Evolutionary conservation across 176 grass and related monocot species (phyloP), one percentile per base, ranked within the genome.

Genomic region (Carex myosuroides): DNA sequence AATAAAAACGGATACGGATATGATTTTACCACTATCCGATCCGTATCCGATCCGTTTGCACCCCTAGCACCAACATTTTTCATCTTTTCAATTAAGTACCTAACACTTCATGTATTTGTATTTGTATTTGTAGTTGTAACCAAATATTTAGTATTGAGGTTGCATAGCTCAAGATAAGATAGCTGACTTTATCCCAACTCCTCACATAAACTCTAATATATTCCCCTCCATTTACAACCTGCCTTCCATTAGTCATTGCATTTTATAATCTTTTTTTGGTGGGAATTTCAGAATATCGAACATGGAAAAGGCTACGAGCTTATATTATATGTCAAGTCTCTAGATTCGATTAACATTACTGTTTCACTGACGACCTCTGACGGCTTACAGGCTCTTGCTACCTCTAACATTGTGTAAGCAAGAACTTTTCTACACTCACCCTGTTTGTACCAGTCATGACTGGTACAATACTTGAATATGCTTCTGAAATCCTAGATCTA

Each of bases 341-440:
- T 52, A 1, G 88, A 93, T 0, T 77, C 85, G 29, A 74, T 98
- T 39, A 85, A 90, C 69, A 93, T 94, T 30, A 85, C 75, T 44
- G 33, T 91, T 88, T 91, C 95, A 42, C 75, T 98, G 84, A 78
- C 86, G 71, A 98, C 92, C 82, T 98, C 92, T 39, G 88, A 94
- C 50, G 92, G 95, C 68, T 87, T 61, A 65, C 84, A 89, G 37
- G 94, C 83, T 66, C 46, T 98, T 0, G 84, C 91, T 18, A 67
- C 68, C 63, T 58, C 69, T 85, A 89, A 75, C 68, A 93, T 94
- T 84, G 88, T 87, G 92, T 98, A 89, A 98, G 88, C 53, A 62
- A 83, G 13, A 65, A 80, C 8, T 54, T 17, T 0, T 37, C 33
- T 29, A 54, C 35, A 20, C 13, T 64, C 16, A 16, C 32, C 41